Evolutionary conservation across 768 basidiomycete genomes (phyloP).

Genomic region (Tulasnella sp.): DNA sequence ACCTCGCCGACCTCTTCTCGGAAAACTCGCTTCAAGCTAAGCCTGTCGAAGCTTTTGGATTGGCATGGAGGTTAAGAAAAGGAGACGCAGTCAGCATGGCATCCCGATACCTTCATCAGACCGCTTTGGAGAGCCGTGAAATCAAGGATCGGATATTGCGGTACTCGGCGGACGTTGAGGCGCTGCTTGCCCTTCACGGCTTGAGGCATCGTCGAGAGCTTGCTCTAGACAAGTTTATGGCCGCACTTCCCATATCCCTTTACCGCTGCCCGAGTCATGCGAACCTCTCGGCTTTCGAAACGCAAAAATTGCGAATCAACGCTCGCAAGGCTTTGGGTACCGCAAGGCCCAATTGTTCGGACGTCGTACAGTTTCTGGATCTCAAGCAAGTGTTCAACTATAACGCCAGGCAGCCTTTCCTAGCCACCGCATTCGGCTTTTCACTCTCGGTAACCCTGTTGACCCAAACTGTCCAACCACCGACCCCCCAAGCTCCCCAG

Average conservation of each 20-base stretch:
- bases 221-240: neutral
- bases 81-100: neutral
- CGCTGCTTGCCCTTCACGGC: neutral
- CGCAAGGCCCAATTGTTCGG: neutral
- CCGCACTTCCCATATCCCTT: neutral
- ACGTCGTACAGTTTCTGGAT: neutral
- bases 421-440: too few relatives aligned
- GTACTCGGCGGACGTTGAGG: neutral
- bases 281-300: neutral
- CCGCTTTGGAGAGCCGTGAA: neutral
- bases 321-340: neutral
- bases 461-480: neutral
- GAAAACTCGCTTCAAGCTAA: neutral
- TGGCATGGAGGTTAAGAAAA: slow-evolving; percentile 13
- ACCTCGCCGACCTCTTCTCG: neutral
- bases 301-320: neutral
- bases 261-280: neutral
- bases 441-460: neutral
- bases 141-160: neutral
- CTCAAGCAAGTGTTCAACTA: neutral
- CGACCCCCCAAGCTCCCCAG: too few relatives aligned
- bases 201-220: neutral
- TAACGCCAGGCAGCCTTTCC: too few relatives aligned
- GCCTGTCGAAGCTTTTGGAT: neutral
- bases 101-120: neutral